Base-by-base conservation (phyloP, 441 rosid genomes). In the Brassica hybrid region DNA sequence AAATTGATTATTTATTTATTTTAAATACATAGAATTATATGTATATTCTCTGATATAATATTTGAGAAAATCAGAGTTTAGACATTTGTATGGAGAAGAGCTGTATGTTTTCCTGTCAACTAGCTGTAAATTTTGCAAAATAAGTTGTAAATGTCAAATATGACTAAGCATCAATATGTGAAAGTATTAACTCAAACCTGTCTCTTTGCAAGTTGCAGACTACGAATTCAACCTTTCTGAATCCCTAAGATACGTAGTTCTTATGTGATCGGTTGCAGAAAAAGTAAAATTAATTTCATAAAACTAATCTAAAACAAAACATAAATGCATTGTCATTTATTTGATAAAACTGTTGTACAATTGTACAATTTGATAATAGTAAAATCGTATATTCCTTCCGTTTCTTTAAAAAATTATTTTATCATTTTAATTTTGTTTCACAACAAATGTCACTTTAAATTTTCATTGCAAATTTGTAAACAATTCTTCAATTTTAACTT, bases 71-170 rank as follows among this genome's bases (percentile, higher is more conserved):
- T 34, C 30, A 59, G 9, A 70, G 41, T 12, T 12, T 45, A 45
- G 76, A 79, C 79, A 74, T 14, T 45, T 79, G 21, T 48, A 69
- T 65, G 69, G 16, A 58, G 36, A 19, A 79, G 50, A 23, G 83
- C 76, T 80, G 79, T 80, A 58, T 75, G 14, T 32, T 79, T 60
- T 75, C 65, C 83, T 75, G 79, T 75, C 76, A 71, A 65, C 48
- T 65, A 70, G 82, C 76, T 74, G 76, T 70, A 70, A 12, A 21
- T 3, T 63, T 34, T n/a, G 4, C n/a, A 23, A 43, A 13, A 27
- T 1, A 50, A 67, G 23, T 65, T 23, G 8, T 16, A 50, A 78
- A 34, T 34, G 62, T 32, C 54, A 4, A 48, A 16, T 34, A 48
- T 34, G 68, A 65, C 21, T 67, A 72, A 67, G 54, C 32, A 78